Evolutionary conservation across 768 basidiomycete species (phyloP), one percentile per base, ranked within the genome.

Genomic region (Rhizopogon vulgaris): DNA sequence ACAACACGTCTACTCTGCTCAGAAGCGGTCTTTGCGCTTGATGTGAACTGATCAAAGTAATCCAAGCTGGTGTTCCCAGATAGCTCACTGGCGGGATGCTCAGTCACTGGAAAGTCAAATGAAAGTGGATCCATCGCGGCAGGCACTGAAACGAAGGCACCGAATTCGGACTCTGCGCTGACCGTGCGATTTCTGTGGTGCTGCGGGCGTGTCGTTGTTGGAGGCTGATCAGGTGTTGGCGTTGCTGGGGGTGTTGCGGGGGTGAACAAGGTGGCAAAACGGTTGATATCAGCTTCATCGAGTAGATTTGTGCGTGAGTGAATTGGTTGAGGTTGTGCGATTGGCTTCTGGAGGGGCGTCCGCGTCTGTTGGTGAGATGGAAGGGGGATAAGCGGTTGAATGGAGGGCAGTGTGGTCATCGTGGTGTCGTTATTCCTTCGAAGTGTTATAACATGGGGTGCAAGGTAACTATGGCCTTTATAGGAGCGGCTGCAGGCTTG

Each of bases 21-120:
- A 1, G 77, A 72, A 9, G 81, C 76, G 1, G 68, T 67, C 58
- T 74, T 82, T 9, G 85, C 83, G 34, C 74, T 74, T 47, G 78
- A 71, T 3, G 76, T 75, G 51, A 88, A 84, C 38, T 71, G 69
- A 51, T 80, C 81, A 60, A 86, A 84, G 64, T 85, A 87, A 28
- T 61, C 67, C 25, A 77, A 63, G 27, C 70, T 77, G 8, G 41
- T 41, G 4, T 60, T 62, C 38, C 39, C 45, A 42, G 38, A 14
- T 18, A 43, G 38, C 25, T 30, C 10, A 10, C 9, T 7, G 28
- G 28, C 28, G 7, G 28, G 10, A 30, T 30, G 7, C 10, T 30
- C 28, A 8, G 28, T 30, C 10, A 22, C 22, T 22, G 22, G 22
- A 22, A 10, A 30, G 7, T 30, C 28, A 30, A 30, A 30, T 30